Base-by-base conservation (phyloP, 495 filamentous ascomycete species). In the Penicillium flavigenum region DNA sequence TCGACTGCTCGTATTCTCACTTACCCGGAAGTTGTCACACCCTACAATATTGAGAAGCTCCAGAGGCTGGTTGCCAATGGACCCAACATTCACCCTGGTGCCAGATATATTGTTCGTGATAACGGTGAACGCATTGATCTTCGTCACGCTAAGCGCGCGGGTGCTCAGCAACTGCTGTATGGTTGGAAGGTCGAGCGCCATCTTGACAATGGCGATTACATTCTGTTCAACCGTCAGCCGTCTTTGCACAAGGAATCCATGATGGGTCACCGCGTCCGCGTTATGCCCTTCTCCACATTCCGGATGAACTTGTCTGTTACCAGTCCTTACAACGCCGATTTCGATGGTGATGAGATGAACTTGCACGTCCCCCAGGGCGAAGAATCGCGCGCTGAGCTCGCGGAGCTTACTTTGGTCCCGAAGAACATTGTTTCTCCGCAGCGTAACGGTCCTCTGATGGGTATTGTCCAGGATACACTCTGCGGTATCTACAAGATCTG, bases 281-380 rank as follows among this genome's bases (percentile, higher is more conserved):
- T 99, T 42, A 96, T 99, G 94, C 94, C 94, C 1, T 99, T 93
- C 72, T 99, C 94, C 3, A 99, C 94, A 1, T 99, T 99, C 79
- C 84, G 94, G 32, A 81, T 99, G 22, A 99, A 99, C 64, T 73
- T 99, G 57, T 99, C 94, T 1, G 94, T 99, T 63, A 99, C 94
- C 0, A 93, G 92, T 42, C 94, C 94, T 2, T 99, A 99, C 78
- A 99, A 99, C 73, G 94, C 94, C 58, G 94, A 99, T 86, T 99
- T 99, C 69, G 94, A 99, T 68, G 94, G 94, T 61, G 94, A 99
- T 73, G 94, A 99, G 75, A 99, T 99, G 94, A 99, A 99, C 68
- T 83, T 99, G 72, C 94, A 99, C 80, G 95, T 99, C 42, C 95
- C 94, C 8, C 94, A 99, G 70, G 89, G 88, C 17, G 93, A 99